Base-by-base conservation (phyloP, 805 yeast genomes). In the Ogataea methanolica region DNA sequence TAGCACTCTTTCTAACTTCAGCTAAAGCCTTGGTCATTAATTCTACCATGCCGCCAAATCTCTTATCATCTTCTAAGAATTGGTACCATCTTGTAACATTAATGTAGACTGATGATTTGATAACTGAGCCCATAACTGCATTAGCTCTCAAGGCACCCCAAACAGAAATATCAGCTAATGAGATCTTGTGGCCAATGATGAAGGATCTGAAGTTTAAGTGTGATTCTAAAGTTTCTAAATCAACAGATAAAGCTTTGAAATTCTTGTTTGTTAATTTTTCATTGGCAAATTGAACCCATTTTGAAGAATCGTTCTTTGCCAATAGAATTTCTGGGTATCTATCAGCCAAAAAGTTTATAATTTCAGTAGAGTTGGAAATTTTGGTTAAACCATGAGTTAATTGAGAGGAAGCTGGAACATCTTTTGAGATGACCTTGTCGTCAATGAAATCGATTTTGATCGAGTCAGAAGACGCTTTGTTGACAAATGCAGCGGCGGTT, bases 101-200 rank as follows among this genome's bases (percentile, higher is more conserved):
- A 66, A 82, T 75, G 73, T 85, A 89, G 35, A 84, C 85, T 44
- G 83, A 88, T 70, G 81, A 86, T 73, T 89, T 91, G 68, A 90
- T 78, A 54, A 88, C 85, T 16, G 96, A 87, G 22, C 94, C 96
- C 75, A 91, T 88, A 65, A 92, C 84, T 46, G 96, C 89, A 67
- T 94, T 92, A 53, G 96, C 88, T 71, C 97, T 82, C 57, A 92
- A 74, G 42, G 85, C 88, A 68, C 97, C 97, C 97, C 97, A 92
- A 19, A 86, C 75, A 15, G 92, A 87, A 51, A 89, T 74, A 69
- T 92, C 99, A 45, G 96, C 94, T 39, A 82, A 67, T 14, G 95
- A 72, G 52, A 77, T 71, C n/a, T 72, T 56, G 68, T 82, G 76
- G 36, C 94, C 96, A 46, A 78, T 68, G 46, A 89, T 65, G 64